Conservation (phyloP, 2,329 filamentous ascomycete species). For the Penicillium sumatraense region DNA sequence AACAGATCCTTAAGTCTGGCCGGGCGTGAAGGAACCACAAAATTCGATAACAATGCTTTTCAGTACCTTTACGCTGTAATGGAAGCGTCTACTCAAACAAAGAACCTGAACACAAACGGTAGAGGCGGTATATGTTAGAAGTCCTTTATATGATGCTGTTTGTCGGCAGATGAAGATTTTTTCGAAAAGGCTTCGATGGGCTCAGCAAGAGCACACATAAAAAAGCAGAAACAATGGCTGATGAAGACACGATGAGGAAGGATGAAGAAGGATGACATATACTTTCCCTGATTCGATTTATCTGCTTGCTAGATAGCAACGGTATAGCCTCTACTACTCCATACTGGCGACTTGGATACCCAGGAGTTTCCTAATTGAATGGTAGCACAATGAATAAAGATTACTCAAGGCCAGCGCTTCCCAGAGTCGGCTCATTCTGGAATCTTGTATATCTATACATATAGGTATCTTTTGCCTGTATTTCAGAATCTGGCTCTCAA, state of each 20-base stretch:
- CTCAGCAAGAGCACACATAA: not conserved
- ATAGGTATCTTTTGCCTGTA: no score
- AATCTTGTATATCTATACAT: not conserved
- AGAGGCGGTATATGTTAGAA: not conserved
- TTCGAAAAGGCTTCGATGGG: no score
- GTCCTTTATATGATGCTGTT: not conserved
- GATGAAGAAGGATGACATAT: no score
- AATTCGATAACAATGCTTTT: not conserved
- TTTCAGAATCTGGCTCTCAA: no score
- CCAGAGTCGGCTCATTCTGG: no score
- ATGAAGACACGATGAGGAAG: no score
- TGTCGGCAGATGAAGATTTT: no score
- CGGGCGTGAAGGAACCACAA: slow-evolving; percentile 26
- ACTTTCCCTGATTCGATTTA: not conserved
- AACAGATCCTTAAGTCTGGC: slow-evolving; percentile 76
- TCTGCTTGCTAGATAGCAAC: not conserved
- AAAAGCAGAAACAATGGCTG: no score
- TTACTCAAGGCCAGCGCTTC: not conserved
- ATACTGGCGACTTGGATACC: slow-evolving; percentile 21
- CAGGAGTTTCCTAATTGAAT: slow-evolving; percentile 19
- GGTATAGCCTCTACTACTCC: no score
- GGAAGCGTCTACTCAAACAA: not conserved
- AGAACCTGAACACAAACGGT: not conserved
- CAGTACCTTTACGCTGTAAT: not conserved
- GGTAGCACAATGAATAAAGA: not conserved